Evolutionary conservation across 305 asterid species (phyloP), one percentile per base, ranked within the genome.

Genomic region (Petunia hybrid): DNA sequence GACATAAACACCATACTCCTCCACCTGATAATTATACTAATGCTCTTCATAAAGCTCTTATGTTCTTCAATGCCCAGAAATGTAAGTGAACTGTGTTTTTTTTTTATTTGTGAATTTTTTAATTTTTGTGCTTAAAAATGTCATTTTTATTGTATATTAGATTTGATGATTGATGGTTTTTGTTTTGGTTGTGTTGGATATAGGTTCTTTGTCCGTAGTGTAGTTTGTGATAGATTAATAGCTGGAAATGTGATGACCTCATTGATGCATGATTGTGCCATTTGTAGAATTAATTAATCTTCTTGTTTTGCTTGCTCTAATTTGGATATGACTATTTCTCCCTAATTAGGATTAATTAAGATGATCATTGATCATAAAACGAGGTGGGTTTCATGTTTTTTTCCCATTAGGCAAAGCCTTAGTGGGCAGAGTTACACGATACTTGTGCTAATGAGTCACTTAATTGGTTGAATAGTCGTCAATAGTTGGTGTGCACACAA

Each of bases 41-140:
- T 8, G 99, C 99, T 59, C 90, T 95, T 13, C 92, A 89, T 74
- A 92, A 93, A 85, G 97, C 97, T 1, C 97, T 95, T 80, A 92
- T 92, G 96, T 95, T 95, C 91, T 95, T 95, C 80, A 92, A 95
- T 82, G 97, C 93, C 45, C 98, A 94, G 89, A 89, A 91, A 3
- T 95, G 99, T 95, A 76, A 88, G 98, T 91, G 10, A 39, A 36
- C 48, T 74, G 38, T 13, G 51, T 53, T 73, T 46, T 1, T 57
- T n/a, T 57, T 2, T 6, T 57, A 13, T 14, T 57, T 73, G 41
- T 73, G 35, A 73, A 51, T 2, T 73, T 63, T 51, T 73, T 14
- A 36, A 2, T 36, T 14, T 13, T 14, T 74, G 46, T 40, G 64
- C 3, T 2, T 53, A 36, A 74, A 74, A 36, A 6, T 74, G 36